Conservation (phyloP, 768 basidiomycete species). For the Tylopilus sp. region DNA sequence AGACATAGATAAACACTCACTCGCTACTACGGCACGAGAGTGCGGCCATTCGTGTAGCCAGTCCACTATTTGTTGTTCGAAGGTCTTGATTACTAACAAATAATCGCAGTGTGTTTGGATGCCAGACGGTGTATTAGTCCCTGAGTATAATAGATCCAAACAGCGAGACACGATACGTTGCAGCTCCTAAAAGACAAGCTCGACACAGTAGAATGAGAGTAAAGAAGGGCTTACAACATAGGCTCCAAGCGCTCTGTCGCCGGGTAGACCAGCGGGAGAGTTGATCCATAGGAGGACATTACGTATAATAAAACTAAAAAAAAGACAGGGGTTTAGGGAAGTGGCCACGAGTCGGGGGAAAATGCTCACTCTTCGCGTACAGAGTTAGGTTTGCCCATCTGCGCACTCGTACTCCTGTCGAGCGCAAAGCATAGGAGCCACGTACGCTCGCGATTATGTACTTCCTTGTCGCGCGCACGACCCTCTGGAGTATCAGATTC, state of each 20-base stretch:
- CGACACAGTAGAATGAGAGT: background rate
- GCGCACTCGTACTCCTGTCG: constrained; percentile 87
- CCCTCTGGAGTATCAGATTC: constrained; percentile 85
- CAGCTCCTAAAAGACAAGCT: constrained; percentile 51
- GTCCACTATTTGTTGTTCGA: constrained; percentile 71
- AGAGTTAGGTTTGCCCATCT: constrained; percentile 94
- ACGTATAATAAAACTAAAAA: constrained; percentile 76
- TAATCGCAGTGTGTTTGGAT: constrained; percentile 85
- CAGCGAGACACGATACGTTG: constrained; percentile 88
- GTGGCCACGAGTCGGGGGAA: background rate
- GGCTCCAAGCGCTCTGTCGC: constrained; percentile 68
- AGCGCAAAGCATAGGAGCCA: constrained; percentile 88
- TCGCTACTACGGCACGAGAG: constrained; percentile 10
- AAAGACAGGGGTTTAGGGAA: background rate
- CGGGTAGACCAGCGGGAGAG: constrained; percentile 56
- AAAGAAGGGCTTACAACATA: constrained; percentile 58
- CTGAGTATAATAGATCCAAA: constrained; percentile 87
- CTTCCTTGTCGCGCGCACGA: constrained; percentile 73
- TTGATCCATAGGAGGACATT: constrained; percentile 74
- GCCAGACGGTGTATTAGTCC: constrained; percentile 74
- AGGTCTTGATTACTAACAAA: constrained; percentile 75
- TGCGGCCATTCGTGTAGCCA: constrained; percentile 56
- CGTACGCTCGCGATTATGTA: constrained; percentile 91
- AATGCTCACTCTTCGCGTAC: constrained; percentile 86
- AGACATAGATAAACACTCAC: constrained; percentile 12